Conservation (phyloP, 208 protist genomes). For the Leishmania tropica region DNA sequence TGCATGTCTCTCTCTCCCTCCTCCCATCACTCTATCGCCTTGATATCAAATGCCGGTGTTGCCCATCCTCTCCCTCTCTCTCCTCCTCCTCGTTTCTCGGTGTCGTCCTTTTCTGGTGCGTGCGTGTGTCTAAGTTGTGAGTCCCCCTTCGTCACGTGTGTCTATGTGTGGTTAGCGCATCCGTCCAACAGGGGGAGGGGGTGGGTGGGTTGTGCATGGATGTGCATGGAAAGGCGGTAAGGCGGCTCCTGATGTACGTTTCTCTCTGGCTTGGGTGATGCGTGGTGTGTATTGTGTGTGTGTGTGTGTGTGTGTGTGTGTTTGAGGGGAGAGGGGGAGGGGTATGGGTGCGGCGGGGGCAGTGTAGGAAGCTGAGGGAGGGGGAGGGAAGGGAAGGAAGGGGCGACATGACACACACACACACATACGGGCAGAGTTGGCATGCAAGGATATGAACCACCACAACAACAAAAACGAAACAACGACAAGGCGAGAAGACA, state of each 20-base stretch:
- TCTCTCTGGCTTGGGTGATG: not conserved
- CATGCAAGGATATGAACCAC: not conserved
- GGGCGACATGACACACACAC: not conserved
- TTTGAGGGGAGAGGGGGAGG: no score
- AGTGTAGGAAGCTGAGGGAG: not conserved
- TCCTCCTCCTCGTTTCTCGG: not conserved
- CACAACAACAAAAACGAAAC: not conserved
- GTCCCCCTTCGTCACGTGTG: not conserved
- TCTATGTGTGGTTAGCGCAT: not conserved
- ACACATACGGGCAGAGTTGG: not conserved
- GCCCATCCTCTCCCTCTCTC: no score
- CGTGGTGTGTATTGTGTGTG: no score
- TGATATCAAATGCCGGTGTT: no score
- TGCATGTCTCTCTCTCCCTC: not conserved
- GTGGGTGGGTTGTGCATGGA: not conserved
- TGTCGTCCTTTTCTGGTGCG: no score
- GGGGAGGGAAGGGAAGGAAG: not conserved
- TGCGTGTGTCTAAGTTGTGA: no score
- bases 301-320: not conserved
- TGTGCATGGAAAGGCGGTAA: not conserved
- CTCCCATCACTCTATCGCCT: no score
- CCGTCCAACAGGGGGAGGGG: not conserved
- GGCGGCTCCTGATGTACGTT: not conserved
- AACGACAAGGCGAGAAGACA: not conserved
- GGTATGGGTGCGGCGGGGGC: no score